Conservation (phyloP, 2,329 filamentous ascomycete genomes). For the Fusarium solani-melongenae region DNA sequence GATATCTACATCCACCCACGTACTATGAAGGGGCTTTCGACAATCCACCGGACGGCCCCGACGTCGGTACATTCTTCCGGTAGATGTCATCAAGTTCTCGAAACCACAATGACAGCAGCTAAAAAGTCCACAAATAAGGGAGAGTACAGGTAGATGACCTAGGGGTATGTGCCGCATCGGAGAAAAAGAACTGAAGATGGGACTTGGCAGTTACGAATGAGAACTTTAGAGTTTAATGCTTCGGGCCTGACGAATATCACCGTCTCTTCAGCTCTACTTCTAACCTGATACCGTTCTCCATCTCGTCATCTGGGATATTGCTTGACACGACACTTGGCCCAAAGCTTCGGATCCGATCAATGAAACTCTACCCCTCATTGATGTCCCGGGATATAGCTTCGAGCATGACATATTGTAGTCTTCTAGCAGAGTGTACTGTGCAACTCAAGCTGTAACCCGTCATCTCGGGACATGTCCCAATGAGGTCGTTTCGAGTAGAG, state of each 20-base stretch:
- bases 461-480: not conserved
- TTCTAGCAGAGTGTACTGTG: not conserved
- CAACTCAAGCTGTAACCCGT: slow-evolving; percentile 5
- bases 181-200: not conserved
- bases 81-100: not conserved
- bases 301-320: not conserved
- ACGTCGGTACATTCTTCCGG: not conserved
- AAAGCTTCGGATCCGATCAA: not conserved
- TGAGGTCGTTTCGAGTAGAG: not conserved
- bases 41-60: not conserved
- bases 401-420: not conserved
- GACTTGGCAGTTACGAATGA: not conserved
- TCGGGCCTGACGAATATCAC: not conserved
- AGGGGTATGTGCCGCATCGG: not conserved
- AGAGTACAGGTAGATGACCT: not conserved
- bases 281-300: not conserved
- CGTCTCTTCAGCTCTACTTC: not conserved
- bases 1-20: not conserved
- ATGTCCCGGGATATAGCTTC: not conserved
- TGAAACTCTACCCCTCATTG: not conserved
- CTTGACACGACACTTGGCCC: not conserved
- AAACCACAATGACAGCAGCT: not conserved
- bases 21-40: not conserved
- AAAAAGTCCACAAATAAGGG: not conserved
- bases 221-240: not conserved